phyloP scores from a whole-genome alignment of 2,329 filamentous ascomycete species.

The Aureobasidium sp. region DNA sequence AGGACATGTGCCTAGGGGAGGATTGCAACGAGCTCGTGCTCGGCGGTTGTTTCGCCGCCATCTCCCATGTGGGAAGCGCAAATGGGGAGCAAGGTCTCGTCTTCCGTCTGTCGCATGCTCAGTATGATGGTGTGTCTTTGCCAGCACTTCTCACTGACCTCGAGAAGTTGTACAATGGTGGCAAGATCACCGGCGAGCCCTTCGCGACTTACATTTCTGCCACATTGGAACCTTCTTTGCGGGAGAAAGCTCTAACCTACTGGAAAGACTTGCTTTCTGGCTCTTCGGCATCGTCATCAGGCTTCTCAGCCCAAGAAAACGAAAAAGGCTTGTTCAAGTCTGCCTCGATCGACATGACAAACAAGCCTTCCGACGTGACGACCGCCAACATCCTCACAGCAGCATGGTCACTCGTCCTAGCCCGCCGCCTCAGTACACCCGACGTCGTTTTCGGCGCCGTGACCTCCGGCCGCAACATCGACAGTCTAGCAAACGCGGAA shows the following conservation, averaged over 20 bases:
- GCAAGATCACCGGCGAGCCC: background rate
- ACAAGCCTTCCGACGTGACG: conserved; percentile 20
- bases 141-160: conserved; percentile 52
- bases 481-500: conserved; percentile 47
- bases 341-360: conserved; percentile 26
- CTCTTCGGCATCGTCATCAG: conserved; percentile 40
- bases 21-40: conserved; percentile 14
- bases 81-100: conserved; percentile 26
- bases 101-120: conserved; percentile 29
- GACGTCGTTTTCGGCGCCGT: conserved; percentile 58
- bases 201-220: conserved; percentile 12
- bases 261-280: conserved; percentile 54
- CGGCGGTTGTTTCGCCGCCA: conserved; percentile 19
- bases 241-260: conserved; percentile 41
- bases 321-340: conserved; percentile 31
- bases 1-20: conserved; percentile 15
- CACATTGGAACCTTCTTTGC: background rate
- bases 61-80: conserved; percentile 20
- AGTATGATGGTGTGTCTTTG: conserved; percentile 42
- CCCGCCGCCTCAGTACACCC: conserved; percentile 41
- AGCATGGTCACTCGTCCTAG: conserved; percentile 52
- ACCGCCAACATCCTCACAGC: conserved; percentile 44
- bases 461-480: conserved; percentile 55
- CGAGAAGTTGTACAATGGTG: conserved; percentile 33
- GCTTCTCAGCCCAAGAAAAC: conserved; percentile 2